Evolutionary conservation across 176 grass and related monocot genomes (phyloP), one percentile per base, ranked within the genome.

Genomic region (Triticum turgidum): DNA sequence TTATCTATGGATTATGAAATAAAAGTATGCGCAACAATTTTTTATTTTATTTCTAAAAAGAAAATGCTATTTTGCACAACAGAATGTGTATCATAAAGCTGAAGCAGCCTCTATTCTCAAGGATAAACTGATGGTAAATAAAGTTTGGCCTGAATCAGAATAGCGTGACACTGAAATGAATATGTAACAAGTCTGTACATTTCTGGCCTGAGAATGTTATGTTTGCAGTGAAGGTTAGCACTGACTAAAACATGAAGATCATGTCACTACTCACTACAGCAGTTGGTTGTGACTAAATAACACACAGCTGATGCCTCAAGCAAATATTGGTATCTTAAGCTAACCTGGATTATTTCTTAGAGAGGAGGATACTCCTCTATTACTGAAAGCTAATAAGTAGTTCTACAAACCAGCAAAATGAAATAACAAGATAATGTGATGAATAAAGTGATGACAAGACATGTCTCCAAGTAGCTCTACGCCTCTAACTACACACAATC

Each of bases 241-340:
- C 2, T 7, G 2, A 58, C 15, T 64, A 49, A 4, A 58, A 22
- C 14, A 3, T 41, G 12, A 76, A 15, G n/a, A 65, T 58, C 20
- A 74, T 38, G 25, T 58, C 61, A 82, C 54, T 15, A 64, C 39
- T 42, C 61, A 76, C 65, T 10, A 73, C 41, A 27, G 1, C 54
- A 58, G 24, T 58, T 42, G 1, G 4, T 38, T 67, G 20, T 8
- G 9, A 65, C 58, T 64, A 73, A 73, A 11, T 6, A 66, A 41
- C 21, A 87, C 21, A 87, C 13, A 76, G 56, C 78, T 76, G 58
- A 76, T 33, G 7, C 32, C 79, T 68, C 33, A 67, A 65, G 14
- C 24, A 87, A 64, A 67, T 59, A 76, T 11, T 52, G 41, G 59
- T 49, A 22, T 4, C 2, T 18, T 41, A 49, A 25, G 73, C 54